Evolutionary conservation across 768 basidiomycete genomes (phyloP).

Genomic region (Pleurotus platypus): DNA sequence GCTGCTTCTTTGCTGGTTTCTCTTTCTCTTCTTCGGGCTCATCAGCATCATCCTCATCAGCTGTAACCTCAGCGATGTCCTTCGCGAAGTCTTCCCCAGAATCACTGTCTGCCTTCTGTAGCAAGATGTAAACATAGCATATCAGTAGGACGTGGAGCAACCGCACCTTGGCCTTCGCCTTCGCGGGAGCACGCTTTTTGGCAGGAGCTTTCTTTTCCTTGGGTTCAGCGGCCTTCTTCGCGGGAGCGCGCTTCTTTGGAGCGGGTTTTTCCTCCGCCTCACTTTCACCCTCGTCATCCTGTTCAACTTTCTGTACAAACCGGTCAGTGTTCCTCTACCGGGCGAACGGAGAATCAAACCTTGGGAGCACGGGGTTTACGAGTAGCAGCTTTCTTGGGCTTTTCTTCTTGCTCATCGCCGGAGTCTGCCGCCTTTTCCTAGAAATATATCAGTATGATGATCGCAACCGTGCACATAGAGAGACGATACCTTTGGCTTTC

Average conservation of each 20-base stretch:
- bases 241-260: slow-evolving; percentile 28
- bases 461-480: too few relatives aligned
- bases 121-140: slow-evolving; percentile 1
- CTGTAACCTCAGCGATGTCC: slow-evolving; percentile 33
- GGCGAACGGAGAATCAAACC: slow-evolving; percentile 20
- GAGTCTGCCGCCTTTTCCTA: slow-evolving; percentile 18
- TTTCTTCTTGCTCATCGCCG: slow-evolving; percentile 25
- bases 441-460: not conserved
- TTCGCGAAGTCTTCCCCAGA: slow-evolving; percentile 44
- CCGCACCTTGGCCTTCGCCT: slow-evolving; percentile 20
- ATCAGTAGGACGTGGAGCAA: too few relatives aligned
- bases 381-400: slow-evolving; percentile 21
- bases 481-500: slow-evolving; percentile 16
- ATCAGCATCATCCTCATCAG: slow-evolving; percentile 30
- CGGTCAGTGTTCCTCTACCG: not conserved
- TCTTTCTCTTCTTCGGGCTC: slow-evolving; percentile 36
- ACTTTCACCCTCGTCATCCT: slow-evolving; percentile 26
- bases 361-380: slow-evolving; percentile 13
- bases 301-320: slow-evolving; percentile 18
- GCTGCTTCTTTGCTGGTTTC: slow-evolving; percentile 42
- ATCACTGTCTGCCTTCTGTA: slow-evolving; percentile 30
- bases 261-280: slow-evolving; percentile 33
- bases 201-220: slow-evolving; percentile 39
- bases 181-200: slow-evolving; percentile 39
- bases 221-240: slow-evolving; percentile 18